Base-by-base conservation (phyloP, 202 grass and related monocot genomes). In the Hordeum pubiflorum region DNA sequence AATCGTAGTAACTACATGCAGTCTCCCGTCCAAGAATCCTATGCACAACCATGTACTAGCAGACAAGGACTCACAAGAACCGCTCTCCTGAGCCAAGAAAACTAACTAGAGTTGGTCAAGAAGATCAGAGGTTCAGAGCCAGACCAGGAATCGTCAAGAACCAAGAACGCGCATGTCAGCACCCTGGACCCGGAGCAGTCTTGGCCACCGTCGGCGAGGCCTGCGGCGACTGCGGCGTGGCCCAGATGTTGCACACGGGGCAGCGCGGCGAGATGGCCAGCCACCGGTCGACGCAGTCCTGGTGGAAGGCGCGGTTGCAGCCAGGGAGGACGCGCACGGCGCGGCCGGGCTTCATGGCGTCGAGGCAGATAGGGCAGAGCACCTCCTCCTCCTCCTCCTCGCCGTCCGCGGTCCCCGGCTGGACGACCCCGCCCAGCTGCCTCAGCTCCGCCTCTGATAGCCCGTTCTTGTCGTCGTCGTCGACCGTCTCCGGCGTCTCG, bases 231-330 rank as follows among this genome's bases (percentile, higher is more conserved):
- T 38, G 67, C 67, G 67, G 59, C 59, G 75, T 71, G 21, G 83
- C 81, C 70, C 69, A 84, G 26, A 58, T 32, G 36, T 89, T 86
- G 79, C 89, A 94, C 7, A 94, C 57, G 0, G 91, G 91, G 73
- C 89, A 97, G 37, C 87, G 82, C 36, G 87, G 81, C 38, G 75
- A 84, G 67, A 81, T 75, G 44, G 68, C 14, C 29, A 97, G 84
- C 89, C 94, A 94, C 52, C 41, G 41, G 83, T 94, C 91, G 64
- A 97, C 71, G 79, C 94, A 94, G 52, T 90, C 87, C 82, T 82
- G 69, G 85, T 92, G 94, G 77, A 92, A 97, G 69, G 77, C 31
- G 69, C 87, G 87, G 77, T 83, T 79, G 81, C 94, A 93, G 31
- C 69, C 75, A 15, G 82, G 89, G 76, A 97, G 81, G 26, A 91